Evolutionary conservation across 257 asterid species (phyloP).

Genomic region (Solanum chmielewskii): DNA sequence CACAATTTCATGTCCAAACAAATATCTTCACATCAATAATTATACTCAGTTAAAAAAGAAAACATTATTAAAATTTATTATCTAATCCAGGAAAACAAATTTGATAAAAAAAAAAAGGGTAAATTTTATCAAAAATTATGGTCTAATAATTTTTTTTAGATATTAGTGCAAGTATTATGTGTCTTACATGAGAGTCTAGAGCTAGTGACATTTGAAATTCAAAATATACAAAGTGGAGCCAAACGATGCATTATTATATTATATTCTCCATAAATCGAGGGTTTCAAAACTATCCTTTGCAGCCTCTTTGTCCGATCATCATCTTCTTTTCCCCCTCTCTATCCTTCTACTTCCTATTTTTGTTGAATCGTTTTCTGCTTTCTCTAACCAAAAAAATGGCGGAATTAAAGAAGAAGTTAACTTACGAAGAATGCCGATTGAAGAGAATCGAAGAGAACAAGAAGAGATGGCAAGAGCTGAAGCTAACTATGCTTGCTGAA

Average conservation of each 20-base stretch:
- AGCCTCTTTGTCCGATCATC: neutral
- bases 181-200: neutral
- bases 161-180: too few species aligned
- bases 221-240: conserved; percentile 1
- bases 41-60: too few species aligned
- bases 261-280: neutral
- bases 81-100: too few species aligned
- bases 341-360: neutral
- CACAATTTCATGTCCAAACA: neutral
- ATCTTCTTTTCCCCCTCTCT: neutral
- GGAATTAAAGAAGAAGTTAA: conserved; percentile 17
- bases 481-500: conserved; percentile 46
- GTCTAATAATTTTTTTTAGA: too few species aligned
- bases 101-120: too few species aligned
- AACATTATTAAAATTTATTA: too few species aligned
- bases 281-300: neutral
- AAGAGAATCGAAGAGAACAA: conserved; percentile 63
- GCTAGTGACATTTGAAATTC: neutral
- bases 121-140: too few species aligned
- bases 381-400: conserved; percentile 29
- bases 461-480: conserved; percentile 59
- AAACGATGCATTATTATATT: neutral
- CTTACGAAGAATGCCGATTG: conserved; percentile 43
- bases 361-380: neutral
- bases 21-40: too few species aligned